A percentile compares a stretch with the other conserved stretches of the same genome.
These are phyloP conservation scores for Taphrina flavorubra DNA, from an alignment of 1,139 yeast species.

Conservation along the genomic window DNA sequence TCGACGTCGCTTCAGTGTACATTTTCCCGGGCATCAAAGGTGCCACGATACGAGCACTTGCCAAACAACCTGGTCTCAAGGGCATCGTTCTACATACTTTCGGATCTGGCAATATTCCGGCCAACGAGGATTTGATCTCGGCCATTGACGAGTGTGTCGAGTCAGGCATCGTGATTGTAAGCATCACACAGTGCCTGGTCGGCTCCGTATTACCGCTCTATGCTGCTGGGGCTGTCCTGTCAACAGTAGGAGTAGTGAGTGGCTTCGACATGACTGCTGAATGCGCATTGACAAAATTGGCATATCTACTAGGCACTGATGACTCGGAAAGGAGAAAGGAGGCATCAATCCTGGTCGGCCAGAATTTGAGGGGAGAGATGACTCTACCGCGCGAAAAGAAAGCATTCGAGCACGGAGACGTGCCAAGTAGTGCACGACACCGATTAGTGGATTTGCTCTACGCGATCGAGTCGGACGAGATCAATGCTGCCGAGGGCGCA, in stretches of 20 bases:
- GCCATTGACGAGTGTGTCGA: slow-evolving; percentile 28
- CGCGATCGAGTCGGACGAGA: slow-evolving; percentile 21
- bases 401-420: slow-evolving; percentile 14
- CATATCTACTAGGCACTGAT: slow-evolving; percentile 30
- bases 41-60: slow-evolving; percentile 27
- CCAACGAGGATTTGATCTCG: slow-evolving; percentile 25
- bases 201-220: slow-evolving; percentile 40
- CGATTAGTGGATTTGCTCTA: slow-evolving; percentile 27
- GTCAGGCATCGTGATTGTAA: slow-evolving; percentile 33
- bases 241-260: slow-evolving; percentile 31
- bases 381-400: slow-evolving; percentile 24
- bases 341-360: slow-evolving; percentile 12
- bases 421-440: slow-evolving; percentile 15
- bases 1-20: slow-evolving; percentile 33
- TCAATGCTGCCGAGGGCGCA: background rate
- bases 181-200: slow-evolving; percentile 37
- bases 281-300: slow-evolving; percentile 37
- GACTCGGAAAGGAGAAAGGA: background rate
- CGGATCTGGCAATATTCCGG: slow-evolving; percentile 39
- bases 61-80: slow-evolving; percentile 15
- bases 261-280: slow-evolving; percentile 40
- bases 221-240: slow-evolving; percentile 37
- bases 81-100: slow-evolving; percentile 39
- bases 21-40: slow-evolving; percentile 40
- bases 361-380: slow-evolving; percentile 37